phyloP scores from a whole-genome alignment of 2,329 filamentous ascomycete species.

The Talaromyces sp. region DNA sequence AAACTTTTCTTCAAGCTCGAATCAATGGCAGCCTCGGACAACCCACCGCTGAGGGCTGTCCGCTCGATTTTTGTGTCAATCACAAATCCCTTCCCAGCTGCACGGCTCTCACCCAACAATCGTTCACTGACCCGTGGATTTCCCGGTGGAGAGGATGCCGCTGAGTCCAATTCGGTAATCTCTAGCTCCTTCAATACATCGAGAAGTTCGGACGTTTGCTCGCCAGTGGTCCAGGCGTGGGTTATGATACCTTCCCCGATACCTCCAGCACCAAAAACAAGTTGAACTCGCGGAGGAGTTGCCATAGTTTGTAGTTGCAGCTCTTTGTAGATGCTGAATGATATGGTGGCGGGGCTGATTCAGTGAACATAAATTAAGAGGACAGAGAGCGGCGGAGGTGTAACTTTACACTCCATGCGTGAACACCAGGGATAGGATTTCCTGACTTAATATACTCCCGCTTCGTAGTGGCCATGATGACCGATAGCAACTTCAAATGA shows the following conservation, averaged over 20 bases:
- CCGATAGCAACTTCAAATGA: background rate
- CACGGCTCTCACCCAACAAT: slow-evolving; percentile 2
- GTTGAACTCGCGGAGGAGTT: background rate
- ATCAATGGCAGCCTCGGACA: background rate
- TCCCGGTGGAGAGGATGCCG: background rate
- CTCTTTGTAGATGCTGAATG: background rate
- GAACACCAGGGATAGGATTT: background rate
- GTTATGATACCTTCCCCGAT: background rate
- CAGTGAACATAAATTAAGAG: background rate
- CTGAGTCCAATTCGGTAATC: background rate
- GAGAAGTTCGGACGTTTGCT: background rate
- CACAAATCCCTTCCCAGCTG: background rate
- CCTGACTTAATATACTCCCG: slow-evolving; percentile 3
- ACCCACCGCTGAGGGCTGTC: background rate
- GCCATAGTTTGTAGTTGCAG: background rate
- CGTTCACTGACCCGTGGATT: background rate
- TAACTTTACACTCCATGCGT: background rate
- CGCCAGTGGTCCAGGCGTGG: background rate
- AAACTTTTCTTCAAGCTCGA: slow-evolving; percentile 3
- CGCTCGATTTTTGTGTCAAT: slow-evolving; percentile 3
- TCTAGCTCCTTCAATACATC: background rate
- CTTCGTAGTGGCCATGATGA: background rate
- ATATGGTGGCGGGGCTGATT: background rate
- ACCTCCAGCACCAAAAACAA: slow-evolving; percentile 1
- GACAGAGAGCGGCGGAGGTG: background rate